Base-by-base conservation (phyloP, 2,329 filamentous ascomycete species). In the Pestalotiopsis sp. region DNA sequence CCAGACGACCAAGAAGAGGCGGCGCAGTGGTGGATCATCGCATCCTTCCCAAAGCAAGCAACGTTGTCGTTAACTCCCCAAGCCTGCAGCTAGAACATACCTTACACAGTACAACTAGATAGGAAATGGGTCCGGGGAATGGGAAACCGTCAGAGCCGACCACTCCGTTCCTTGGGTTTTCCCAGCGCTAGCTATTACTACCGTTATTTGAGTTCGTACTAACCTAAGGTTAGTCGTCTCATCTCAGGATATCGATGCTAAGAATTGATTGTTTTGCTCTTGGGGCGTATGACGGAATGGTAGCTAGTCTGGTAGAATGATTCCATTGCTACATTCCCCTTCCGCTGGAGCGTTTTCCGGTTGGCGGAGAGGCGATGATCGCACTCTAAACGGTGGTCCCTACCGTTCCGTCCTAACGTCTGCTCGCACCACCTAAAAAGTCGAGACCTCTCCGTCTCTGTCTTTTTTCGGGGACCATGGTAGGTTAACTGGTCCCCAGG, bases 71-170 rank as follows among this genome's bases (percentile, higher is more conserved):
- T n/a, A 20, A 52, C 44, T 52, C 14, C 44, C 17, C 44, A 52
- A 22, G 20, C 17, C 44, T 9, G 44, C 17, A 44, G 40, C 30
- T 35, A 35, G 30, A 35, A 35, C 40, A 44, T 44, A 17, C 17
- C 17, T 52, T 38, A 17, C 58, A 20, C 13, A 61, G 7, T n/a
- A 20, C 44, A 52, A 52, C 44, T 52, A 52, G 38, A 26, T 20
- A 35, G 30, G 58, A 17, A 20, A 61, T 61, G 58, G 58, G 58
- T 61, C 58, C 58, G 58, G 58, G 58, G 58, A 61, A 61, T 38
- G n/a, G 26, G 26, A 61, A 35, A 39, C 58, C 30, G 30, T 38
- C 26, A 6, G 38, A 61, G 26, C 58, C 58, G 58, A 35, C 58
- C 22, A 58, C 56, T 58, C 56, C 22, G 56, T 58, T 58, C 56